Evolutionary conservation across 2,329 filamentous ascomycete genomes (phyloP), one percentile per base, ranked within the genome.

Genomic region (Fusarium longipes): DNA sequence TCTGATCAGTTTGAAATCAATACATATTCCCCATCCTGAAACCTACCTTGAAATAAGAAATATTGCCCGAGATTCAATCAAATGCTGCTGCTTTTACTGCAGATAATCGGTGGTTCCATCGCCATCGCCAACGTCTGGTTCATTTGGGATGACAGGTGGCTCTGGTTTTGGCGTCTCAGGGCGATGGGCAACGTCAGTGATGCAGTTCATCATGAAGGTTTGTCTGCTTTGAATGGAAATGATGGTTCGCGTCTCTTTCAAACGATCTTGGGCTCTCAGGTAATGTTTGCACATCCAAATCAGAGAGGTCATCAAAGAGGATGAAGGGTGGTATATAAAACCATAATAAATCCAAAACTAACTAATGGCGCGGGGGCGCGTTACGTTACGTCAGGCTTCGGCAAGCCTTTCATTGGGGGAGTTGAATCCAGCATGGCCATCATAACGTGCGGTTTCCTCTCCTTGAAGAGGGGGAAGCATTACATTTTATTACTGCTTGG

Each of bases 111-210:
- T 74, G 18, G 70, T 76, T 47, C 73, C 75, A 44, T 76, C 75
- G 24, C 75, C 75, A 50, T 76, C 75, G 35, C 73, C 72, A 30
- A 70, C 70, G 49, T 73, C 73, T 6, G 76, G 75, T 60, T 75
- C 75, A 29, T 66, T 69, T n/a, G 75, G 76, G 33, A 73, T 60
- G 33, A 49, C 45, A 38, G 76, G 75, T 33, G 72, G 69, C 12
- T 73, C 70, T 35, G 72, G 72, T 52, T 76, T 74, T 47, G 76
- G 76, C 27, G 76, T 77, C 61, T 76, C 75, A 27, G 75, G 75
- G 35, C 74, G 76, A 65, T 72, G 71, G 35, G 62, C 43, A 27
- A 70, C 39, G 29, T 24, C 30, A 33, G 50, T 22, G 33, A 65
- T 48, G 27, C 47, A 36, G 24, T 40, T 49, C 67, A 69, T 67